Conservation (phyloP, 257 asterid genomes). For the Ajuga chamaepitys region DNA sequence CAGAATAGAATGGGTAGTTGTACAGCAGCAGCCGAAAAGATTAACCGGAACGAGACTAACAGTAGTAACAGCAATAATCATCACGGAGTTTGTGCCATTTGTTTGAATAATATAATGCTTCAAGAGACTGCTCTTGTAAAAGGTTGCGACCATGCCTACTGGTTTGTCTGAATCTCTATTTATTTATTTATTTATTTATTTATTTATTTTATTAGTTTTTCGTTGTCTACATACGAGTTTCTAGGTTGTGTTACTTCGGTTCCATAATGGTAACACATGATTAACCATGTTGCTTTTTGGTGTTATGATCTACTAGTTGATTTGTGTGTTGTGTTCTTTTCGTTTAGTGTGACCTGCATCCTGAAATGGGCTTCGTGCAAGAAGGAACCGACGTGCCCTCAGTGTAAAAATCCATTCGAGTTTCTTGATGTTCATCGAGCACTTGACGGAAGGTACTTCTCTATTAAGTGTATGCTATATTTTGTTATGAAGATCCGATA, state of each 20-base stretch:
- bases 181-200: background rate
- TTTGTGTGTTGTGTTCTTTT: background rate
- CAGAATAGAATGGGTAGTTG: constrained; percentile 27
- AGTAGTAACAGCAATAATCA: constrained; percentile 24
- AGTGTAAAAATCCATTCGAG: constrained; percentile 71
- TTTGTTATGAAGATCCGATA: background rate
- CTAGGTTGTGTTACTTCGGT: background rate
- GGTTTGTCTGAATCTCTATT: constrained; percentile 50
- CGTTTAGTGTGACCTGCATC: constrained; percentile 67
- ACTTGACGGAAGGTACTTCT: constrained; percentile 72
- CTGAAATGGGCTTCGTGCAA: constrained; percentile 86
- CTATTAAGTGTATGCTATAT: background rate
- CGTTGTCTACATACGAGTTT: background rate
- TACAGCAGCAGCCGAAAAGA: constrained; percentile 29
- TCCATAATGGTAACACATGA: background rate
- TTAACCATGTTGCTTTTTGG: too few relatives aligned
- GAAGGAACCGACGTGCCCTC: constrained; percentile 71
- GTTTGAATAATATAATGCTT: constrained; percentile 57
- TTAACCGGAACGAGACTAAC: constrained; percentile 15
- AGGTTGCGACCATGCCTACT: constrained; percentile 98
- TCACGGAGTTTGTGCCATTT: constrained; percentile 66
- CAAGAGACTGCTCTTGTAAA: constrained; percentile 83
- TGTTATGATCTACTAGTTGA: background rate
- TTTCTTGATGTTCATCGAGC: constrained; percentile 67
- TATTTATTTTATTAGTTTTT: background rate